Conservation (phyloP, 371 early-diverging fungal genomes). For the Apophysomyces sp. region DNA sequence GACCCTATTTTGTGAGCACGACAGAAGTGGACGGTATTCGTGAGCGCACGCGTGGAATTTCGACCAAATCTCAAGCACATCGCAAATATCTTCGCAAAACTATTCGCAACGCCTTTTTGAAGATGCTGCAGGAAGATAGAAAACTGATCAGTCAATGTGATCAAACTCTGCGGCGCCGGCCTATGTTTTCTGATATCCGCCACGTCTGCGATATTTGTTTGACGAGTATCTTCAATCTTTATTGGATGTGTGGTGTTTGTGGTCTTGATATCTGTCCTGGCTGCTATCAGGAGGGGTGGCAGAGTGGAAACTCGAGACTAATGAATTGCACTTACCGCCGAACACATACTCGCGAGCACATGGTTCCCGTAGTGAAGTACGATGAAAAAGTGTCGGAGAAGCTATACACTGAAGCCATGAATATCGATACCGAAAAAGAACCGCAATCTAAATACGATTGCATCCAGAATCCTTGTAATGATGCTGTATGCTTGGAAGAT, state of each 20-base stretch:
- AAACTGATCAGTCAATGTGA: not conserved
- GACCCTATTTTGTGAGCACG: slow-evolving; percentile 7
- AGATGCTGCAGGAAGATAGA: slow-evolving; percentile 5
- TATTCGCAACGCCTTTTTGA: not conserved
- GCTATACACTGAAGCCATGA: slow-evolving; percentile 13
- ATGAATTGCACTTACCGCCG: slow-evolving; percentile 12
- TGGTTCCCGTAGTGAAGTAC: slow-evolving; percentile 34
- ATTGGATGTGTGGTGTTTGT: slow-evolving; percentile 56
- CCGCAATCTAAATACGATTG: not conserved
- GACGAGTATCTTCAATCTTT: slow-evolving; percentile 43
- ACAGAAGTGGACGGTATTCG: slow-evolving; percentile 1
- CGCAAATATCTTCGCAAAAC: not conserved
- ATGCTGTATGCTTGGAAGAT: too few relatives aligned
- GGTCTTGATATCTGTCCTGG: slow-evolving; percentile 54
- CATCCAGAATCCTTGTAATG: not conserved
- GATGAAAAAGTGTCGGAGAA: slow-evolving; percentile 10
- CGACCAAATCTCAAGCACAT: not conserved
- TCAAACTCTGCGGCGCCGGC: slow-evolving; percentile 1
- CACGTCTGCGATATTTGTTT: slow-evolving; percentile 55
- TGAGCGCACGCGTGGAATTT: not conserved
- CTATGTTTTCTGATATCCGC: slow-evolving; percentile 13
- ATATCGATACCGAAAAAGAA: not conserved
- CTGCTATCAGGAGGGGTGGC: slow-evolving; percentile 43
- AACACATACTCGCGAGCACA: slow-evolving; percentile 31
- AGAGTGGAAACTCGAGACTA: not conserved